Base-by-base conservation (phyloP, 2,329 filamentous ascomycete species). In the Pseudogymnoascus pannorum region DNA sequence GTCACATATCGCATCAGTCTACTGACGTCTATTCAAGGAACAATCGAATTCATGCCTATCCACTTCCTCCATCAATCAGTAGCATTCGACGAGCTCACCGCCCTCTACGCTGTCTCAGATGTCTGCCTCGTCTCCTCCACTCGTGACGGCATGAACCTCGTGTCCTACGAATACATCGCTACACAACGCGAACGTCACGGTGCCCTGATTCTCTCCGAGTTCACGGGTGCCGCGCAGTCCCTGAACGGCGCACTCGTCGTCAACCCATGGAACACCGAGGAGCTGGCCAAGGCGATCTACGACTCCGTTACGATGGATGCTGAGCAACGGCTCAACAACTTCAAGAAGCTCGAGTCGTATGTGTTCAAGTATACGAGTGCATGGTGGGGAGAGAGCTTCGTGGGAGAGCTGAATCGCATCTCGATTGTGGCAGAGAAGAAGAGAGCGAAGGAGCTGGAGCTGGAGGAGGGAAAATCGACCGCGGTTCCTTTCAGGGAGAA, bases 251-350 rank as follows among this genome's bases (percentile, higher is more conserved):
- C 90, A 68, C 81, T 97, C 59, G 92, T 97, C 60, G 91, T 97
- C 71, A 99, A 99, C 75, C 94, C 94, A 1, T 99, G 94, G 94
- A 97, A 97, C 74, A 97, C 92, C 0, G 92, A 97, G 72, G 93
- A 97, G 74, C 80, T 97, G 36, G 92, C 93, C 40, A 90, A 92
- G 69, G 91, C 92, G 5, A 92, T 97, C 67, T 89, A 97, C 74
- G 92, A 96, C 67, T 91, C 93, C n/a, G 92, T 97, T 44, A 96
- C 92, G 60, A 97, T 97, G 91, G 88, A 88, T 60, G 86, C 92
- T 16, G 92, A 96, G 75, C 89, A 94, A 76, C 86, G 92, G 60
- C 86, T 87, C 63, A 79, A 87, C 62, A 97, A 97, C 75, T 97
- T 91, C 77, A 85, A 88, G 72, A 97, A 97, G 75, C 80, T 99